Conservation (phyloP, 495 filamentous ascomycete genomes). For the Cercophora scortea region DNA sequence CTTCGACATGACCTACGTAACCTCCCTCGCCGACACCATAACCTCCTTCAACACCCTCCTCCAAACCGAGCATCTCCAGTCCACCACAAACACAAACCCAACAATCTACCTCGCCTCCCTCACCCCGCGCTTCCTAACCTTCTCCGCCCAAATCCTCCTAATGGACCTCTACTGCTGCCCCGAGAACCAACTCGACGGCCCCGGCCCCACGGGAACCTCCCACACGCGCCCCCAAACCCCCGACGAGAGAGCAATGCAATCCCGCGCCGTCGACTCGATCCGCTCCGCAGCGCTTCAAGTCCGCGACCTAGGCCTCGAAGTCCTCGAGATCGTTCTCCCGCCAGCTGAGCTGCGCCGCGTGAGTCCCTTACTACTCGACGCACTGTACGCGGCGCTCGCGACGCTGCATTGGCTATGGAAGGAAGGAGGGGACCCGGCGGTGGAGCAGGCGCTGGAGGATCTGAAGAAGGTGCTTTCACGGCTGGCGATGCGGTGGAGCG, state of each 20-base stretch:
- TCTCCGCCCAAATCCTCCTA: slow-evolving; percentile 13
- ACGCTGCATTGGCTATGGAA: slow-evolving; percentile 21
- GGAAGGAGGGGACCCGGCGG: slow-evolving; percentile 11
- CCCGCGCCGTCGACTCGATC: slow-evolving; percentile 7
- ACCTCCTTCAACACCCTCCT: slow-evolving; percentile 6
- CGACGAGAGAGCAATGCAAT: slow-evolving; percentile 9
- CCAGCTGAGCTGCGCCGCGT: slow-evolving; percentile 4
- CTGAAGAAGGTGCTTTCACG: slow-evolving; percentile 3
- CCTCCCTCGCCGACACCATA: slow-evolving; percentile 6
- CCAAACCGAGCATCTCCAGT: slow-evolving; percentile 1
- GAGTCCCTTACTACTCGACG: slow-evolving; percentile 16
- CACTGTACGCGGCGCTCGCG: slow-evolving; percentile 13
- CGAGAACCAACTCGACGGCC: slow-evolving; percentile 15
- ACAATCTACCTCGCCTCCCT: slow-evolving; percentile 5
- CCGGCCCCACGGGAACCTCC: slow-evolving; percentile 1
- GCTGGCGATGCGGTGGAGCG: slow-evolving; percentile 10
- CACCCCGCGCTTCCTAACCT: slow-evolving; percentile 6
- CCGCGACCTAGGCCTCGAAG: slow-evolving; percentile 10
- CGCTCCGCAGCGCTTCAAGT: slow-evolving; percentile 2
- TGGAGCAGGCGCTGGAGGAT: slow-evolving; percentile 8
- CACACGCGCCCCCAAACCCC: background rate
- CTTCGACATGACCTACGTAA: slow-evolving; percentile 5
- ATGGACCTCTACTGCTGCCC: slow-evolving; percentile 19
- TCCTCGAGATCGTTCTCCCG: slow-evolving; percentile 11
- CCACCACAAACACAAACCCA: background rate